Evolutionary conservation across 148 eudicot species (phyloP), one percentile per base, ranked within the genome.

Genomic region (Rhododendron ovatum): DNA sequence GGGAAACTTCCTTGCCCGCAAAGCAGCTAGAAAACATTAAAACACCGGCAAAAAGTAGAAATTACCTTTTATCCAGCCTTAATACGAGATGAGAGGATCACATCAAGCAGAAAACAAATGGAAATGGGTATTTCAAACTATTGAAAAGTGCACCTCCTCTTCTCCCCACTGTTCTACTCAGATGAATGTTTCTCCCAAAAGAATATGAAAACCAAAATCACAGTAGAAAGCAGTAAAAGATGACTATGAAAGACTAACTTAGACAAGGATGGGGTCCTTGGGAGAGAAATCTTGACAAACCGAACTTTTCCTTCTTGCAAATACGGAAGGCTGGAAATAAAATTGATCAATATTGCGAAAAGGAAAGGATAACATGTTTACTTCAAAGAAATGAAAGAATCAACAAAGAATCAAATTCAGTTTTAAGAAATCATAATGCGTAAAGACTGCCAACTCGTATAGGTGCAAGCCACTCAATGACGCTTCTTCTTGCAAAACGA

Each of bases 401-500:
- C n/a, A 76, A 2, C 20, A 41, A 45, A 11, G 28, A 78, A 47
- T 47, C 35, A 28, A 24, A 45, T 48, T 47, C 28, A 47, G 55
- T 4, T 24, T 24, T n/a, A 26, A 79, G 82, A 24, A 79, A 45
- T n/a, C 17, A 24, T 48, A 79, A 79, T 15, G 33, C 20, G 10
- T 20, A 24, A 79, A 26, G 39, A 78, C 26, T 45, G 81, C 48
- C 81, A 35, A 37, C 73, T 37, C 18, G 20, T 43, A 22, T 78
- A 20, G 15, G 47, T 43, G 57, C 82, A 79, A 47, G 33, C 55
- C 82, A n/a, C 75, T 9, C 81, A 78, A 41, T 78, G 51, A 76
- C n/a, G 81, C 53, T 41, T 43, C 43, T 78, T 41, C 81, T 78
- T 78, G 81, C 53, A 22, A 78, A 77, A 78, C 51, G 51, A 78